A percentile compares a stretch with the other conserved stretches of the same genome.
Conservation (phyloP, 352 stramenopile genomes). For the Phytophthora colocasiae region DNA sequence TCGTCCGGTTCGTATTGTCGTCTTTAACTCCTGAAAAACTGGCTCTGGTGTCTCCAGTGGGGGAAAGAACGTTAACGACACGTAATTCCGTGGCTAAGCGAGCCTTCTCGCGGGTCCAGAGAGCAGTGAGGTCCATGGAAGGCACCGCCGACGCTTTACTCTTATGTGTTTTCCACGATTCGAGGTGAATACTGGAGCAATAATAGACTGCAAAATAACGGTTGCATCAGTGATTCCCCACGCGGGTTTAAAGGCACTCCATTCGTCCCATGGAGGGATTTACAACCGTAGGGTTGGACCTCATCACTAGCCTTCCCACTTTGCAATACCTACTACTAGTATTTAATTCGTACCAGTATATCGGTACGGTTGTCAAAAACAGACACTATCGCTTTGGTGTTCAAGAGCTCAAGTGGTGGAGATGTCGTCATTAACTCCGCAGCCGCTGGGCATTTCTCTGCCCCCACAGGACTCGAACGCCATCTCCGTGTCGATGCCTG, state of each 20-base stretch:
- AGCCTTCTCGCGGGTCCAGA: conserved; percentile 63
- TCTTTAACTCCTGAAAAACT: conserved; percentile 12
- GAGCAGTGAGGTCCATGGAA: conserved; percentile 59
- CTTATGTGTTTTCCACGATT: not conserved
- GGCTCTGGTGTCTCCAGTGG: conserved; percentile 7
- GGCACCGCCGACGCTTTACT: not conserved
- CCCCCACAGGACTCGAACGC: conserved; percentile 73
- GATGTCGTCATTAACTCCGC: conserved; percentile 29
- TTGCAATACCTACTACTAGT: no score
- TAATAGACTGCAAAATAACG: conserved; percentile 13
- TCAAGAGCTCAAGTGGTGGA: not conserved
- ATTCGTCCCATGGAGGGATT: no score
- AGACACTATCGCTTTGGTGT: conserved; percentile 5
- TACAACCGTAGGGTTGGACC: no score
- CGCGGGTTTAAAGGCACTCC: no score
- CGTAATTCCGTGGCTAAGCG: conserved; percentile 36
- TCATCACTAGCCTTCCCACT: no score
- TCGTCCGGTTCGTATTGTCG: conserved; percentile 6
- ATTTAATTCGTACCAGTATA: no score
- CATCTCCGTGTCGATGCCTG: conserved; percentile 85
- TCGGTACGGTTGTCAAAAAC: not conserved
- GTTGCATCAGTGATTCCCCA: no score
- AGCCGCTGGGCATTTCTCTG: conserved; percentile 78
- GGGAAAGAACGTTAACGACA: not conserved
- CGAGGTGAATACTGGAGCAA: not conserved